These are phyloP conservation scores for Botrytis tulipae DNA, from an alignment of 2,329 filamentous ascomycete species.

Conservation along the genomic window DNA sequence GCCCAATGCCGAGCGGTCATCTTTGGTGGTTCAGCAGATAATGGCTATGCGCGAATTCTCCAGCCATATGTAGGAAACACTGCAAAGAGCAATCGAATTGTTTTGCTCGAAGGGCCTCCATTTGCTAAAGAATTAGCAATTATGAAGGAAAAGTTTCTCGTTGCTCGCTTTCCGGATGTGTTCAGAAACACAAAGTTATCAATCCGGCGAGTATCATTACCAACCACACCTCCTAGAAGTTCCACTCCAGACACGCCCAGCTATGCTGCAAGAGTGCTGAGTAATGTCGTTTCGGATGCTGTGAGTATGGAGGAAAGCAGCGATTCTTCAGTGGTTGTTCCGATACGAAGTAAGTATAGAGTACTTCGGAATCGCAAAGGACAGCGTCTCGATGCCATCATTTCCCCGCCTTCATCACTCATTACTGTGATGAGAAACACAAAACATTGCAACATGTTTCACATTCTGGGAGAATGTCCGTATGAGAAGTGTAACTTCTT, in stretches of 20 bases:
- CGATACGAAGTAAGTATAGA: not conserved
- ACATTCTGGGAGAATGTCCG: not conserved
- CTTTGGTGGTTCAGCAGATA: slow-evolving; percentile 45
- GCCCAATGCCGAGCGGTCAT: slow-evolving; percentile 44
- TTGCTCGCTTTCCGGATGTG: slow-evolving; percentile 18
- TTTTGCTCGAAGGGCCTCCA: slow-evolving; percentile 42
- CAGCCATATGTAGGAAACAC: slow-evolving; percentile 34
- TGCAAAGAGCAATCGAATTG: slow-evolving; percentile 37
- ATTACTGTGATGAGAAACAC: slow-evolving; percentile 15
- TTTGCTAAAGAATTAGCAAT: slow-evolving; percentile 42
- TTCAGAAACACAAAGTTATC: slow-evolving; percentile 34
- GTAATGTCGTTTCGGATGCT: not conserved
- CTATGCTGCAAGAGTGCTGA: slow-evolving; percentile 14
- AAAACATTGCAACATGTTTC: slow-evolving; percentile 4
- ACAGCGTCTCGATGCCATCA: slow-evolving; percentile 22
- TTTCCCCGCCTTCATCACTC: slow-evolving; percentile 20
- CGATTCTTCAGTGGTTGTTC: not conserved
- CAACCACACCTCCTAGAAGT: slow-evolving; percentile 13
- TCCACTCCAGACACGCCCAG: slow-evolving; percentile 17
- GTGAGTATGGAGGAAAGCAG: slow-evolving; percentile 2
- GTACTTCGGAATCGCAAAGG: slow-evolving; percentile 20
- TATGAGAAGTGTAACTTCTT: slow-evolving; percentile 16
- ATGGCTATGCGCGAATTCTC: slow-evolving; percentile 45
- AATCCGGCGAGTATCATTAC: slow-evolving; percentile 22
- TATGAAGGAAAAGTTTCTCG: slow-evolving; percentile 36